Base-by-base conservation (phyloP, 2,329 filamentous ascomycete species). In the Pseudogymnoascus sp. region DNA sequence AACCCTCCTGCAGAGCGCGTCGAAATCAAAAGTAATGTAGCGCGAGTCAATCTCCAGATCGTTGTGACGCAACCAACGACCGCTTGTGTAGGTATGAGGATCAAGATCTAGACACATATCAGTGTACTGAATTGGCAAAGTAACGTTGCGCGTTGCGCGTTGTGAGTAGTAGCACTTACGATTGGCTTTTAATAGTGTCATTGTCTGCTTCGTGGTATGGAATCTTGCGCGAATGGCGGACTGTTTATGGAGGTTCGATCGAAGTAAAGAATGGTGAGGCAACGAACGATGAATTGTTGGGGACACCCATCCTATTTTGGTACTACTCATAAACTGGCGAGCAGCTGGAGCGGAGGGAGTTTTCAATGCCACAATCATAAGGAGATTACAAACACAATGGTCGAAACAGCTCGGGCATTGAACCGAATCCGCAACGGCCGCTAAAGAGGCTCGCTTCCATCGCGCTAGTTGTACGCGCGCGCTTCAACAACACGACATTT, bases 11-110 rank as follows among this genome's bases (percentile, higher is more conserved):
- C 73, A 73, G 39, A 79, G 73, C 29, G 72, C 71, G 21, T 70
- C 63, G 61, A 78, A 76, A 63, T 78, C 67, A 63, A 79, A 79
- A 5, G 65, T 5, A 42, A 79, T 69, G 15, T 69, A 68, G 10
- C 76, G 76, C 15, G 72, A 66, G 18, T 71, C 62, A 45, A 68
- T 72, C 65, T 79, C 67, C 10, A 69, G 59, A 27, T 71, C 66
- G 68, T 79, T 74, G 36, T 66, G 64, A 61, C 69, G 70, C 35
- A 79, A 70, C 77, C 74, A 76, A 42, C 71, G 69, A 10, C 74
- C 72, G 42, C 66, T 70, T 6, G 73, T 73, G 65, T 75, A 76
- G 59, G 63, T 64, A 65, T 71, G 67, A 63, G 71, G 71, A 31
- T 73, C 67, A 36, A 68, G 29, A 12, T 39, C 63, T 62, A 15